Evolutionary conservation across 2,329 filamentous ascomycete species (phyloP).

Genomic region (Paecilomyces niveus): DNA sequence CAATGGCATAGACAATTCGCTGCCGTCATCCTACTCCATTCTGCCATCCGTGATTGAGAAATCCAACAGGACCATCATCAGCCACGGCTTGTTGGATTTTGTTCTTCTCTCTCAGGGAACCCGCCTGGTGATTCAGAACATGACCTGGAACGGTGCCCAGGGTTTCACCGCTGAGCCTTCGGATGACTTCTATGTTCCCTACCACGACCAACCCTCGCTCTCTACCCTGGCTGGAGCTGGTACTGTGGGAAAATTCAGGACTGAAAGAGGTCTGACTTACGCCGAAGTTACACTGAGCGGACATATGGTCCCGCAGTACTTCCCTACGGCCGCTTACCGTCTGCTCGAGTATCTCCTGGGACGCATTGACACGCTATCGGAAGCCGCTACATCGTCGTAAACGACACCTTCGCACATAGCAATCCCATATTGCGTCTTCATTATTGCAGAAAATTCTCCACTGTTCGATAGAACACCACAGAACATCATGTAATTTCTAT

Average conservation of each 20-base stretch:
- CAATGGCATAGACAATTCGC: slow-evolving; percentile 33
- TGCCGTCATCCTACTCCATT: slow-evolving; percentile 49
- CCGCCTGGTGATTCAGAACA: slow-evolving; percentile 67
- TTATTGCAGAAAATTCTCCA: background rate
- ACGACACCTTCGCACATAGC: background rate
- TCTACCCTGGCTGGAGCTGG: slow-evolving; percentile 62
- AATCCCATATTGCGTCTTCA: background rate
- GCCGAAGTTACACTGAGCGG: slow-evolving; percentile 37
- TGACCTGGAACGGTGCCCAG: slow-evolving; percentile 67
- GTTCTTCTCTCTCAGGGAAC: slow-evolving; percentile 63
- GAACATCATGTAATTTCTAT: background rate
- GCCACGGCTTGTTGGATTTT: slow-evolving; percentile 64
- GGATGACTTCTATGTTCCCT: slow-evolving; percentile 49
- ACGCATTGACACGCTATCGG: slow-evolving; percentile 14
- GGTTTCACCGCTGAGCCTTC: slow-evolving; percentile 59
- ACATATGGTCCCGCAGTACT: slow-evolving; percentile 52
- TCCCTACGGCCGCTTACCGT: slow-evolving; percentile 60
- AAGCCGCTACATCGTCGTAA: background rate
- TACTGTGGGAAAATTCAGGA: slow-evolving; percentile 61
- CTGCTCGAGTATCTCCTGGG: slow-evolving; percentile 46
- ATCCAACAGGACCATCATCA: slow-evolving; percentile 66
- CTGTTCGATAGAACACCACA: background rate
- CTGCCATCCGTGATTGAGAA: slow-evolving; percentile 35
- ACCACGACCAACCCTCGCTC: slow-evolving; percentile 50
- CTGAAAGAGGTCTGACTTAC: slow-evolving; percentile 69